Evolutionary conservation across 495 filamentous ascomycete species (phyloP).

Genomic region (Cercophora samala): DNA sequence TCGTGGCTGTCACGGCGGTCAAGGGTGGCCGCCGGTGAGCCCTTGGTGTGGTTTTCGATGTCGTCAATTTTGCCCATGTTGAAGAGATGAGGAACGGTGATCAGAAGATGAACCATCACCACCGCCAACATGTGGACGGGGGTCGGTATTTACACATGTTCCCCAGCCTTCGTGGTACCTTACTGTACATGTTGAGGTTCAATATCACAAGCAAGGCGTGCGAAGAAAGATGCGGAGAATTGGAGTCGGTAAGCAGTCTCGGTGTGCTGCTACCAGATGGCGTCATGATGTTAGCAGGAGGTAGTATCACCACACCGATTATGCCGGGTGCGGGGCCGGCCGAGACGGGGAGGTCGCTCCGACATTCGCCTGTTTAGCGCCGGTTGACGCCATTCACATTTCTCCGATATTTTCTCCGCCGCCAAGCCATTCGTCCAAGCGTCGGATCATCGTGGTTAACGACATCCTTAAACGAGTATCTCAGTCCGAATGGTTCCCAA

Average conservation of each 20-base stretch:
- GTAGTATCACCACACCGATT: slow-evolving; percentile 3
- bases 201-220: not conserved
- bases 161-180: not conserved
- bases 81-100: not conserved
- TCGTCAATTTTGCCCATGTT: slow-evolving; percentile 17
- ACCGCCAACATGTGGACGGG: not conserved
- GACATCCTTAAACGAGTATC: not conserved
- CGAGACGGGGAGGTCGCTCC: slow-evolving; percentile 13
- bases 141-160: not conserved
- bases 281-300: not conserved
- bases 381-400: slow-evolving; percentile 18
- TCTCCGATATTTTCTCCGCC: slow-evolving; percentile 26
- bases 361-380: slow-evolving; percentile 14
- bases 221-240: slow-evolving; percentile 16
- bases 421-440: slow-evolving; percentile 10
- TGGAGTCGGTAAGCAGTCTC: not conserved
- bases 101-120: not conserved
- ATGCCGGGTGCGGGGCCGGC: slow-evolving; percentile 10
- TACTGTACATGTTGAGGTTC: not conserved
- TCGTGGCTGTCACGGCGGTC: slow-evolving; percentile 11
- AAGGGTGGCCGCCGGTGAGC: slow-evolving; percentile 1
- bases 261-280: not conserved
- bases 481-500: not conserved
- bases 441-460: not conserved
- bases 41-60: slow-evolving; percentile 11